Percentiles rank a stretch among this genome's conserved stretches.
These are phyloP conservation scores for Aspergillus funiculosus DNA, from an alignment of 495 filamentous ascomycete genomes.

Conservation along the genomic window DNA sequence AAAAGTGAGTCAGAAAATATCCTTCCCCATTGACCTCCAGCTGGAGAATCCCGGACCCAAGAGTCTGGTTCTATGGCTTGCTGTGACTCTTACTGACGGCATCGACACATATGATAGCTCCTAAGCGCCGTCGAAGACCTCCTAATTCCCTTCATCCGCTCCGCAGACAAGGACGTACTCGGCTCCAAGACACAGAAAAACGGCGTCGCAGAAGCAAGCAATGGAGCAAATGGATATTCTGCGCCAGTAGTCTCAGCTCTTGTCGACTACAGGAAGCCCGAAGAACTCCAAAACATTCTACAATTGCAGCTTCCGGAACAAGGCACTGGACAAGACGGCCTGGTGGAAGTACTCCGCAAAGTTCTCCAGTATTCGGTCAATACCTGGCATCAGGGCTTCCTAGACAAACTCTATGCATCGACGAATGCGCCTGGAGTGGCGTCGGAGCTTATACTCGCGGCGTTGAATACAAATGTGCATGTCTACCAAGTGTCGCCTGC, in stretches of 20 bases:
- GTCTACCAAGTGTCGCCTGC: constrained; percentile 88
- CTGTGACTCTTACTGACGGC: constrained; percentile 7
- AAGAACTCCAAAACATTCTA: constrained; percentile 60
- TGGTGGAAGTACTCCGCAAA: constrained; percentile 58
- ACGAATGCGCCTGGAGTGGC: constrained; percentile 80
- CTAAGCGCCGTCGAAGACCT: constrained; percentile 66
- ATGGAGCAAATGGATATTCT: constrained; percentile 35
- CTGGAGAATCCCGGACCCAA: too few relatives aligned
- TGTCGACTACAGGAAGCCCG: constrained; percentile 64
- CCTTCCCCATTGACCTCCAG: too few relatives aligned
- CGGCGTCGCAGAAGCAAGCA: constrained; percentile 26
- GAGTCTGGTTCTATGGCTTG: too few relatives aligned
- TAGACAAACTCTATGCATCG: constrained; percentile 85
- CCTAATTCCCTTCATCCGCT: constrained; percentile 70
- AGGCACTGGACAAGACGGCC: constrained; percentile 63
- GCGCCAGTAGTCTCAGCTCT: constrained; percentile 52
- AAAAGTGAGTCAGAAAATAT: constrained; percentile 34
- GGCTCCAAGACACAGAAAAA: constrained; percentile 46
- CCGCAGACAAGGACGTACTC: constrained; percentile 60
- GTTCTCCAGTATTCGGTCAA: constrained; percentile 82
- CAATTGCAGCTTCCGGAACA: constrained; percentile 58
- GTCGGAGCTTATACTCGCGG: constrained; percentile 74
- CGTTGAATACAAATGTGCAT: constrained; percentile 86
- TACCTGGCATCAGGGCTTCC: constrained; percentile 93
- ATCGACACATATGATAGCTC: constrained; percentile 46